These are phyloP conservation scores for Crassisporium funariophilum DNA, from an alignment of 768 basidiomycete species.

Conservation along the genomic window DNA sequence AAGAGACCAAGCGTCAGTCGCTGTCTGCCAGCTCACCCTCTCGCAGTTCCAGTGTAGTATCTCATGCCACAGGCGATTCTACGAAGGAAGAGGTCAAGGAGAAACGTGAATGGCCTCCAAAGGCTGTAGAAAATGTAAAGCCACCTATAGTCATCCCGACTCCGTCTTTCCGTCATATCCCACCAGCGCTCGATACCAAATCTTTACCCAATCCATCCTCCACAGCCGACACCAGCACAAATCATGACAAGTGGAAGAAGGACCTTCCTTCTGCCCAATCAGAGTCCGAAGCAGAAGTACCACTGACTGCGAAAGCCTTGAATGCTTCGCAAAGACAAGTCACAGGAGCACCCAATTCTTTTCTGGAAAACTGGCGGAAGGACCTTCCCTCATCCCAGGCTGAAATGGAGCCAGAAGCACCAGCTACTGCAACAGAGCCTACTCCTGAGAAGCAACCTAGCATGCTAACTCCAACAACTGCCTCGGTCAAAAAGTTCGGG, in stretches of 20 bases:
- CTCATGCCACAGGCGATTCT: conserved; percentile 65
- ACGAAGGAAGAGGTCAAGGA: conserved; percentile 69
- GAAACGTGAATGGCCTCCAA: conserved; percentile 79
- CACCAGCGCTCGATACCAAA: conserved; percentile 37
- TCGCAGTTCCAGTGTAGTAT: conserved; percentile 68
- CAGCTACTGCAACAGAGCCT: conserved; percentile 5
- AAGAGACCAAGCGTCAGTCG: conserved; percentile 69
- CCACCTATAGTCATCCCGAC: conserved; percentile 38
- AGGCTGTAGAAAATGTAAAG: conserved; percentile 36
- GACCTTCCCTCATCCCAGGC: conserved; percentile 21
- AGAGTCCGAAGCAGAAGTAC: conserved; percentile 18
- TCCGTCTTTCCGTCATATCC: conserved; percentile 35
- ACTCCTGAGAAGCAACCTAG: conserved; percentile 3
- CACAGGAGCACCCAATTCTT: conserved; percentile 21
- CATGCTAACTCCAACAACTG: conserved; percentile 17
- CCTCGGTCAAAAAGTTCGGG: conserved; percentile 12
- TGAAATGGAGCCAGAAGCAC: conserved; percentile 18
- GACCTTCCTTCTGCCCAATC: not conserved
- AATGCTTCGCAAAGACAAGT: conserved; percentile 22
- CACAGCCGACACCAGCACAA: conserved; percentile 13
- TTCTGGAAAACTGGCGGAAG: conserved; percentile 31
- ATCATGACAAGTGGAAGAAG: not conserved
- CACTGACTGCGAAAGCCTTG: conserved; percentile 26
- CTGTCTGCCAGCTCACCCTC: conserved; percentile 37
- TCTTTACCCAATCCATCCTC: conserved; percentile 23